These are phyloP conservation scores for Aphanomyces stellatus DNA, from an alignment of 352 stramenopile species.

Conservation along the genomic window DNA sequence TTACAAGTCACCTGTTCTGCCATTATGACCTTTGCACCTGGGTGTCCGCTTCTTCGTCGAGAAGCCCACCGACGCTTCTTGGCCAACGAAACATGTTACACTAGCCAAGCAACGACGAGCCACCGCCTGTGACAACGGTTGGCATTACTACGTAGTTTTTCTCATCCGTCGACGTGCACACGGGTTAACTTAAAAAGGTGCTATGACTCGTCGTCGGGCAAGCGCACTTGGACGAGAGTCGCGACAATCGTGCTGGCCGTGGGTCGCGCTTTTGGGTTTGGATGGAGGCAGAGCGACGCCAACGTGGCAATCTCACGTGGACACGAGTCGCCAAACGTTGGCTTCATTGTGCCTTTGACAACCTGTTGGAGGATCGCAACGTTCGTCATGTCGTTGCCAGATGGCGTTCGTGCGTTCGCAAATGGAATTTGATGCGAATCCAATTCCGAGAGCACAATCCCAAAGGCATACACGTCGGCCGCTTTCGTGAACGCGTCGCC, in stretches of 20 bases:
- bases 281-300: background rate
- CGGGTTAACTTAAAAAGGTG: too few species aligned
- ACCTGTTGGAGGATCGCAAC: slow-evolving; percentile 2
- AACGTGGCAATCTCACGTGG: background rate
- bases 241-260: background rate
- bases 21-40: too few species aligned
- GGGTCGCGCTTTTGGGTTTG: slow-evolving; percentile 8
- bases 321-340: background rate
- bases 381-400: slow-evolving; percentile 15
- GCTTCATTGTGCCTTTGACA: background rate
- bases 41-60: too few species aligned
- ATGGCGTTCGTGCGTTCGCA: slow-evolving; percentile 22
- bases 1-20: too few species aligned
- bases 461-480: background rate
- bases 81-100: too few species aligned
- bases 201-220: too few species aligned
- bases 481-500: slow-evolving; percentile 18
- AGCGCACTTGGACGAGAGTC: background rate
- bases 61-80: too few species aligned
- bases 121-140: background rate
- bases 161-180: too few species aligned
- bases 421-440: slow-evolving; percentile 48
- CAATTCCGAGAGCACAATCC: slow-evolving; percentile 31
- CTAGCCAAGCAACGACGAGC: too few species aligned
- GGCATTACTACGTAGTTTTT: too few species aligned